Base-by-base conservation (phyloP, 2,329 filamentous ascomycete species). In the Plenodomus lindquistii region DNA sequence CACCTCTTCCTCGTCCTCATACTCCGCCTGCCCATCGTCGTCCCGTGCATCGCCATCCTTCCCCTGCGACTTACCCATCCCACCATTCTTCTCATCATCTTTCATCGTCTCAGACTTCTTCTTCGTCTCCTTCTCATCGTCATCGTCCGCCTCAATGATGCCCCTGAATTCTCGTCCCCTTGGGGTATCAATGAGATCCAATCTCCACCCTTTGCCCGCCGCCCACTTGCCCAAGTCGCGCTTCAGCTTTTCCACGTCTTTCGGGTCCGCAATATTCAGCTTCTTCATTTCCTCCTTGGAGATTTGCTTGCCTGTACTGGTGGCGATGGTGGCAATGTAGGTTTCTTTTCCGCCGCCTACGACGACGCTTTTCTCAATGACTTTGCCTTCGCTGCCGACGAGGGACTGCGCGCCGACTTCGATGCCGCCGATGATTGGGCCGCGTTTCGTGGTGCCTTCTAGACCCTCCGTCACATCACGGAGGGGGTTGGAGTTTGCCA, bases 121-220 rank as follows among this genome's bases (percentile, higher is more conserved):
- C 40, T 59, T 55, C 34, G 34, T 31, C 34, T 61, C 59, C 53
- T 75, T 69, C 9, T 79, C 76, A 0, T 82, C 78, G 1, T 82
- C 80, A 2, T 79, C 79, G 11, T 82, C 80, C 1, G 75, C 74
- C 21, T 87, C 85, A 15, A 93, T 81, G 36, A 89, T 83, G 0
- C 87, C 89, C 37, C 87, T 77, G 35, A 93, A 82, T 65, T 91
- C 86, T 52, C 83, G 75, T 18, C 79, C 79, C 4, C 82, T 79
- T 1, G 86, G 82, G 10, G 84, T 79, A 62, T 94, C 87, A 1
- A 94, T 83, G 13, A 94, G 79, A 70, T 94, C 89, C 50, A 96
- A 76, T 62, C 85, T 88, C 91, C 91, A 96, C 15, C 85, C 84
- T 56, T 85, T 82, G 7, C 86, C 84, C 2, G 85, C 82, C 0